Evolutionary conservation across 306 rosid species (phyloP), one percentile per base, ranked within the genome.

Genomic region (Acmispon strigosus): DNA sequence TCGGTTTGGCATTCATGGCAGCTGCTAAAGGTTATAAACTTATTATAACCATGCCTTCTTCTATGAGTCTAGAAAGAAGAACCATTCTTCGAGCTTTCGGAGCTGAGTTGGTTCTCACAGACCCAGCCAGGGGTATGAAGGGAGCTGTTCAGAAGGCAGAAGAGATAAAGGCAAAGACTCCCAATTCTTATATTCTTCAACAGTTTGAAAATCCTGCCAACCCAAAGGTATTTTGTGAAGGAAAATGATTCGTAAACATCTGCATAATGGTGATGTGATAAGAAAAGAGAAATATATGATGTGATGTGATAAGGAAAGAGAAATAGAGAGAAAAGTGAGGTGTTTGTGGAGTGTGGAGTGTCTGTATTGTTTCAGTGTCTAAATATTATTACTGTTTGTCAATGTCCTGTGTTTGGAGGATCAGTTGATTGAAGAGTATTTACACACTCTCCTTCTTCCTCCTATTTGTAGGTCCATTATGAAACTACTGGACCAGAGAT

Each of bases 401-500:
- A 63, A 59, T 55, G 51, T 74, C 27, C 63, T 57, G 10, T 63
- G 14, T 63, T 16, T 14, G 13, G 34, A 51, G 41, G 60, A 37
- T 52, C 62, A 43, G 29, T 42, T 76, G 41, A 27, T 57, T 58
- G 49, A 52, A 53, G 49, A 42, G 62, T 67, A 63, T 79, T 74
- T 41, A 41, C 6, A 13, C 32, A 43, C 50, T 0, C 44, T 43
- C 44, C 19, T 12, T 19, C 10, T 72, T 55, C 64, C 11, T 76
- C 41, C 29, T 74, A 56, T 54, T 64, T 50, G 68, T 78, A 91
- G 97, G 32, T 91, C 59, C 97, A 91, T 76, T 91, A 91, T 74
- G 96, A 91, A 78, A 91, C 97, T 58, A 89, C 96, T 51, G 97
- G 97, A 71, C 96, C 97, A 20, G 98, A 92, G 85, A 85, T 92